Evolutionary conservation across 2,329 filamentous ascomycete genomes (phyloP).

Genomic region (Pseudogymnoascus verrucosus): DNA sequence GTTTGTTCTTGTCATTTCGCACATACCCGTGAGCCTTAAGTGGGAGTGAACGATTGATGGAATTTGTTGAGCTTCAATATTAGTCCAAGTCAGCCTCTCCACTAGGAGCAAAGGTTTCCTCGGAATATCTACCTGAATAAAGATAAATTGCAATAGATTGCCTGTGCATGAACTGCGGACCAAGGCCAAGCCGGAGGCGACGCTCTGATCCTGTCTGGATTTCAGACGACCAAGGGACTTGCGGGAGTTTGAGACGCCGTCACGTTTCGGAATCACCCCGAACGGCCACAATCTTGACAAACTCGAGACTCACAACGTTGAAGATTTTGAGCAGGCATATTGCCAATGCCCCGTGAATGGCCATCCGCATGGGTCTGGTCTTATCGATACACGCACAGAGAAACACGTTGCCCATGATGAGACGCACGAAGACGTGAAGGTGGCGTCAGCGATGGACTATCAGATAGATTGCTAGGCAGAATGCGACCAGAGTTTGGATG

Average conservation of each 20-base stretch:
- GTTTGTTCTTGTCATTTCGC: neutral
- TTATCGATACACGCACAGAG: neutral
- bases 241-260: neutral
- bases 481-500: neutral
- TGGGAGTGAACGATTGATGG: neutral
- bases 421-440: constrained; percentile 2
- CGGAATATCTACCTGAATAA: neutral
- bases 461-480: neutral
- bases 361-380: neutral
- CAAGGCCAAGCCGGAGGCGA: neutral
- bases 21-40: neutral
- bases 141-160: constrained; percentile 2
- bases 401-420: neutral
- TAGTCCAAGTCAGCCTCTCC: neutral
- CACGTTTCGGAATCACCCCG: constrained; percentile 5
- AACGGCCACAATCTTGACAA: neutral
- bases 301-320: constrained; percentile 2
- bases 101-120: neutral
- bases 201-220: constrained; percentile 3
- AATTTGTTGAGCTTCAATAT: neutral
- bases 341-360: neutral
- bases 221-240: constrained; percentile 1
- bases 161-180: constrained; percentile 7
- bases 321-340: neutral
- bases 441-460: constrained; percentile 3